phyloP scores from a whole-genome alignment of 805 yeast species.

The Wickerhamomyces bovis region DNA sequence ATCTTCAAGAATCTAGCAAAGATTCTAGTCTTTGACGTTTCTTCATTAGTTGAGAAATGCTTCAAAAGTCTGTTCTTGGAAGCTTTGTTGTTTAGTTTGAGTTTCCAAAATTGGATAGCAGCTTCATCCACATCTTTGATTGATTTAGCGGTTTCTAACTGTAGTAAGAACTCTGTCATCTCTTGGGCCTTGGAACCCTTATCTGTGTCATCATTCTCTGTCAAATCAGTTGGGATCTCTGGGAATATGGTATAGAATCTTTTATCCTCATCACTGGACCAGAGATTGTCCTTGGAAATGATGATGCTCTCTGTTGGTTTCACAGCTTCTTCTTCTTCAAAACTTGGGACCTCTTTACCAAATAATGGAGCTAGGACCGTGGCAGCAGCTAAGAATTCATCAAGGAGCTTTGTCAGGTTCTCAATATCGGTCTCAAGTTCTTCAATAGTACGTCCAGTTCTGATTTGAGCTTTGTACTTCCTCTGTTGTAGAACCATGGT shows the following conservation, averaged over 20 bases:
- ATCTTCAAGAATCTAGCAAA: conserved; percentile 69
- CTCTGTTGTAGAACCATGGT: conserved; percentile 30
- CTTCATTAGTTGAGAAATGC: conserved; percentile 45
- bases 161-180: conserved; percentile 37
- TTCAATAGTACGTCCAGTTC: conserved; percentile 53
- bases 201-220: conserved; percentile 23
- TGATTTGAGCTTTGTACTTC: conserved; percentile 50
- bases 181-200: conserved; percentile 27
- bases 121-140: conserved; percentile 46
- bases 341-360: conserved; percentile 31
- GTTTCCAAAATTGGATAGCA: conserved; percentile 41
- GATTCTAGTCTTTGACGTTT: conserved; percentile 39
- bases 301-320: conserved; percentile 19
- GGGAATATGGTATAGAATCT: conserved; percentile 59
- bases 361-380: conserved; percentile 39
- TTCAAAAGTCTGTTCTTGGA: conserved; percentile 55
- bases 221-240: conserved; percentile 28
- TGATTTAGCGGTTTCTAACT: conserved; percentile 36
- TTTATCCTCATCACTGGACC: conserved; percentile 65
- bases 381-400: conserved; percentile 38
- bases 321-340: conserved; percentile 24
- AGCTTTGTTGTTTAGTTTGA: conserved; percentile 63
- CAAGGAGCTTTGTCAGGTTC: conserved; percentile 30
- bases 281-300: conserved; percentile 32
- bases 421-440: conserved; percentile 33